These are phyloP conservation scores for Yamadazyma songkhlaensis DNA, from an alignment of 1,139 yeast species.

Conservation along the genomic window DNA sequence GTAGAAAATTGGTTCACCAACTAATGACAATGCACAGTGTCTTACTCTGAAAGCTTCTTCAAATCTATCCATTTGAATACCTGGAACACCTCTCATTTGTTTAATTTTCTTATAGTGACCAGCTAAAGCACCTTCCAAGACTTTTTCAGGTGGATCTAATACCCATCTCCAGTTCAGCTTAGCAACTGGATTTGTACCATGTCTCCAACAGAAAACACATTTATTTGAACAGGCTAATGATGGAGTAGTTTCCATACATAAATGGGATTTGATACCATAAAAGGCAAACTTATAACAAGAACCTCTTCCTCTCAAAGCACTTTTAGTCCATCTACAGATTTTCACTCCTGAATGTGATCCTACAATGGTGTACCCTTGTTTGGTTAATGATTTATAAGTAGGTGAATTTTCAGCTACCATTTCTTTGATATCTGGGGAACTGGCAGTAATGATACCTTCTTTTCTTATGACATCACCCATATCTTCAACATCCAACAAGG, in stretches of 20 bases:
- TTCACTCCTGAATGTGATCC: slow-evolving; percentile 96
- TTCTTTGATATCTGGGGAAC: slow-evolving; percentile 50
- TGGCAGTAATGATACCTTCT: slow-evolving; percentile 17
- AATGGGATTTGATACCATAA: slow-evolving; percentile 84
- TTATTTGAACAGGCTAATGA: slow-evolving; percentile 90
- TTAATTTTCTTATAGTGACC: slow-evolving; percentile 92
- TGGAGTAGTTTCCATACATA: slow-evolving; percentile 96
- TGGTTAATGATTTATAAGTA: slow-evolving; percentile 81
- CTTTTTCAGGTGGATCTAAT: slow-evolving; percentile 82
- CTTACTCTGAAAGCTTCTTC: slow-evolving; percentile 85
- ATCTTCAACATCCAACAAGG: slow-evolving; percentile 80
- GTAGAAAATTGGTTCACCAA: slow-evolving; percentile 92
- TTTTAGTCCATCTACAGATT: slow-evolving; percentile 94
- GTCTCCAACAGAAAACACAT: slow-evolving; percentile 97
- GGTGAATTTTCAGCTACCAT: slow-evolving; percentile 94
- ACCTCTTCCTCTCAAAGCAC: slow-evolving; percentile 91
- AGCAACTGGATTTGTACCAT: slow-evolving; percentile 96
- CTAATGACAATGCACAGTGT: slow-evolving; percentile 89
- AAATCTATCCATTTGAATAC: slow-evolving; percentile 84
- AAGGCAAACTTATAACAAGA: slow-evolving; percentile 92
- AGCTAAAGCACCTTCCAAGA: slow-evolving; percentile 77
- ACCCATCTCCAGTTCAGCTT: slow-evolving; percentile 94
- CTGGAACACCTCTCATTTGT: slow-evolving; percentile 95
- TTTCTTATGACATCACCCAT: slow-evolving; percentile 63
- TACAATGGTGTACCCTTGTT: slow-evolving; percentile 90